phyloP scores from a whole-genome alignment of 306 rosid genomes.

The Cicer arietinum region DNA sequence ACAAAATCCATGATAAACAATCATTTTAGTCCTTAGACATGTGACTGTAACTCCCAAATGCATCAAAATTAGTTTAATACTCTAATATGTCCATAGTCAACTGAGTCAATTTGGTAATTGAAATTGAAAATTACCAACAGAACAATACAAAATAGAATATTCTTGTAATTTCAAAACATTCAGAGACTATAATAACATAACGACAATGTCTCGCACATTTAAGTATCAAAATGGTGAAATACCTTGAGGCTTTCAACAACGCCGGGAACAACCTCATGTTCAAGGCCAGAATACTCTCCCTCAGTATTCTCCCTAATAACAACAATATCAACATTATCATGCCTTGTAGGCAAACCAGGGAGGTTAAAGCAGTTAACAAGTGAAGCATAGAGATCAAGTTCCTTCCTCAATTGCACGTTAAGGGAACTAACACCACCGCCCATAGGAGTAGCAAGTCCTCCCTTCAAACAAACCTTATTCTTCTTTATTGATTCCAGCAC shows the following conservation, averaged over 20 bases:
- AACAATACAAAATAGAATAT: not conserved
- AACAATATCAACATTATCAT: constrained; percentile 81
- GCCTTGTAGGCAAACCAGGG: constrained; percentile 75
- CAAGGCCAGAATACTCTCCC: constrained; percentile 88
- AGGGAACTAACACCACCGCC: constrained; percentile 89
- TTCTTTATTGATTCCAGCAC: constrained; percentile 77
- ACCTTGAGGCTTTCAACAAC: constrained; percentile 97
- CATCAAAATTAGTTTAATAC: not conserved
- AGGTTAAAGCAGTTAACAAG: constrained; percentile 80
- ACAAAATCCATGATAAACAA: not conserved
- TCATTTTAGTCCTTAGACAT: not conserved
- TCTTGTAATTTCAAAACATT: not conserved
- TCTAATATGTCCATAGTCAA: not conserved
- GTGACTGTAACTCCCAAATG: not conserved
- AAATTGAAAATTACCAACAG: not conserved
- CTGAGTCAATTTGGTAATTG: not conserved
- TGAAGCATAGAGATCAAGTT: constrained; percentile 93
- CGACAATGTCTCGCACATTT: not conserved
- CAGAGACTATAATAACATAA: not conserved
- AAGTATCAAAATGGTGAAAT: not conserved
- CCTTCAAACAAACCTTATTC: constrained; percentile 88
- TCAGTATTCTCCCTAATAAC: constrained; percentile 89
- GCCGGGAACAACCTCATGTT: constrained; percentile 93
- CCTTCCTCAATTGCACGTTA: constrained; percentile 75
- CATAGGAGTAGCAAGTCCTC: constrained; percentile 79